Conservation (phyloP, 345 rosid genomes). For the Eutrema yunnanense region DNA sequence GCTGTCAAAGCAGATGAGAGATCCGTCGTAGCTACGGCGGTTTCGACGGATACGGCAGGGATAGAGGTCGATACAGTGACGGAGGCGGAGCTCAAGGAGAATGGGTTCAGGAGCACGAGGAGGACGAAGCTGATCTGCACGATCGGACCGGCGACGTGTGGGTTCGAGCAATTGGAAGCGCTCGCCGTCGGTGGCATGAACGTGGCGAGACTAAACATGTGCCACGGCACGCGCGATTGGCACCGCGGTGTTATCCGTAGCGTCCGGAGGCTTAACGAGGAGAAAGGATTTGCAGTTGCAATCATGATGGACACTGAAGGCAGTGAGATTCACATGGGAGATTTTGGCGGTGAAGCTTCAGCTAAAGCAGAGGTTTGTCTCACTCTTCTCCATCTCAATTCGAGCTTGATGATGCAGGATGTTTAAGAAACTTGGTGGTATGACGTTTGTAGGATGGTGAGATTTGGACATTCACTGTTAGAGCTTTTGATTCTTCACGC, state of each 20-base stretch:
- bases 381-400: neutral
- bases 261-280: slow-evolving; percentile 80
- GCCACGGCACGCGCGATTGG: slow-evolving; percentile 95
- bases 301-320: slow-evolving; percentile 99
- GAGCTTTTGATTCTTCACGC: slow-evolving; percentile 66
- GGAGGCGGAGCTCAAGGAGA: slow-evolving; percentile 92
- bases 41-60: slow-evolving; percentile 22
- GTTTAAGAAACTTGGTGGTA: neutral
- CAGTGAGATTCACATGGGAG: slow-evolving; percentile 99
- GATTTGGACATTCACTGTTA: slow-evolving; percentile 91
- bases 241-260: slow-evolving; percentile 73
- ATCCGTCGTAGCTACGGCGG: slow-evolving; percentile 15
- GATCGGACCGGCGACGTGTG: slow-evolving; percentile 88
- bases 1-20: slow-evolving; percentile 17
- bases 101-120: slow-evolving; percentile 97
- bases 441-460: slow-evolving; percentile 69
- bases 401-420: neutral
- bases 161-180: slow-evolving; percentile 82
- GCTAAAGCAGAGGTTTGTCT: slow-evolving; percentile 74
- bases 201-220: slow-evolving; percentile 93
- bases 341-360: slow-evolving; percentile 82
- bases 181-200: slow-evolving; percentile 98
- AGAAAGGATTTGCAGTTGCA: slow-evolving; percentile 95
- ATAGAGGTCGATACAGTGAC: slow-evolving; percentile 90
- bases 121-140: slow-evolving; percentile 95